These are phyloP conservation scores for Xanthoconium stramineum DNA, from an alignment of 768 basidiomycete genomes.

Conservation along the genomic window DNA sequence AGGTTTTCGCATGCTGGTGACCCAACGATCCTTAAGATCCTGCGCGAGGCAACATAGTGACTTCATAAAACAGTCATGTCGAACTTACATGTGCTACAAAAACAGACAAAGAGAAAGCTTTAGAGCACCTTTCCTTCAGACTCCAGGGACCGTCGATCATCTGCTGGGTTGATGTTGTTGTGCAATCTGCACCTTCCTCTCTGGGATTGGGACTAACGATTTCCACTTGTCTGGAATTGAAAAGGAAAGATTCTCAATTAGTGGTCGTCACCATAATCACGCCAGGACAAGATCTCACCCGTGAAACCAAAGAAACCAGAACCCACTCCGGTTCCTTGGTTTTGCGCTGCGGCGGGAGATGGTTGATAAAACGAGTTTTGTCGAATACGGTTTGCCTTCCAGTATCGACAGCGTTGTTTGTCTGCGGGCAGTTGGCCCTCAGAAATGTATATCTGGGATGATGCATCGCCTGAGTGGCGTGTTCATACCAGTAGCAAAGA, in stretches of 20 bases:
- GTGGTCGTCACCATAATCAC: neutral
- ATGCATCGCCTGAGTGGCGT: neutral
- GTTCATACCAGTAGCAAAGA: neutral
- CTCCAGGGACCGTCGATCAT: neutral
- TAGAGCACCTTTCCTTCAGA: neutral
- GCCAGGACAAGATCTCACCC: slow-evolving; percentile 11
- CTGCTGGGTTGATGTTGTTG: slow-evolving; percentile 8
- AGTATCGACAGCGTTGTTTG: slow-evolving; percentile 30
- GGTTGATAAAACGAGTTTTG: slow-evolving; percentile 30
- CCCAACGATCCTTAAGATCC: too few relatives aligned
- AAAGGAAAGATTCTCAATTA: neutral
- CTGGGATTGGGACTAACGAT: slow-evolving; percentile 13
- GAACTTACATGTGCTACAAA: neutral
- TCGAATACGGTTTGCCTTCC: slow-evolving; percentile 29
- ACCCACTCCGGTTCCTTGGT: slow-evolving; percentile 10
- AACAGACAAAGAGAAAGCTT: neutral
- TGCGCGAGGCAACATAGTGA: too few relatives aligned
- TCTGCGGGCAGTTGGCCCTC: slow-evolving; percentile 21
- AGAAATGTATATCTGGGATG: slow-evolving; percentile 21
- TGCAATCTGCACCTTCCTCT: slow-evolving; percentile 20
- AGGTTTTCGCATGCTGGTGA: too few relatives aligned
- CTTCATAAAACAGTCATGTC: too few relatives aligned
- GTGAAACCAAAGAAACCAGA: slow-evolving; percentile 21
- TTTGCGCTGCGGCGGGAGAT: slow-evolving; percentile 9
- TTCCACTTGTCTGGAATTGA: slow-evolving; percentile 24